phyloP scores from a whole-genome alignment of 352 stramenopile genomes.

The Phytopythium aichiense region DNA sequence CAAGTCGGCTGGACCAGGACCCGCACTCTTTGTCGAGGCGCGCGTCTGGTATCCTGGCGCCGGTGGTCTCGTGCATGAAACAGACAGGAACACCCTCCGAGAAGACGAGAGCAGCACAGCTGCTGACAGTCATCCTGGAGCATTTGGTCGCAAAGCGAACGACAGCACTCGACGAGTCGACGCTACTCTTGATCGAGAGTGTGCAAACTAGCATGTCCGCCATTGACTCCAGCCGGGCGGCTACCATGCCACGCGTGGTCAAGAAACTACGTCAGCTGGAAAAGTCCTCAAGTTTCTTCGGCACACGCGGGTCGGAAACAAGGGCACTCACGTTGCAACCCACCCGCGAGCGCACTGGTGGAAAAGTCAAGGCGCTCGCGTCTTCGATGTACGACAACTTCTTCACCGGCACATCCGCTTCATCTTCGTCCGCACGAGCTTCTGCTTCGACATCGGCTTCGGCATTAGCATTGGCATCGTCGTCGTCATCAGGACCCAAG shows the following conservation, averaged over 20 bases:
- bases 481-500: slow-evolving; percentile 11
- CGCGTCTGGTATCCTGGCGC: slow-evolving; percentile 40
- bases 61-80: slow-evolving; percentile 53
- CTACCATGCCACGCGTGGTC: slow-evolving; percentile 56
- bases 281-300: slow-evolving; percentile 51
- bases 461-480: not conserved
- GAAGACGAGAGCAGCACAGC: slow-evolving; percentile 55
- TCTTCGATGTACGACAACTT: slow-evolving; percentile 2
- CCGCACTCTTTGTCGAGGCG: slow-evolving; percentile 44
- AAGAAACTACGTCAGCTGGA: slow-evolving; percentile 66
- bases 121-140: slow-evolving; percentile 61
- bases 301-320: slow-evolving; percentile 23
- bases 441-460: not conserved
- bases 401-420: not conserved
- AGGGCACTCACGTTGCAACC: not conserved
- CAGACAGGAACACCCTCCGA: slow-evolving; percentile 36
- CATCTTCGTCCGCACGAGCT: not conserved
- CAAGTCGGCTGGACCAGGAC: slow-evolving; percentile 42
- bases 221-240: slow-evolving; percentile 65
- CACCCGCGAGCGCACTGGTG: not conserved
- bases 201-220: slow-evolving; percentile 38
- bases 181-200: slow-evolving; percentile 39
- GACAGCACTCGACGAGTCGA: slow-evolving; percentile 47
- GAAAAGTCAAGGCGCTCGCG: not conserved
- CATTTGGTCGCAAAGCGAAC: slow-evolving; percentile 43